Evolutionary conservation across 1,284 basidiomycete genomes (phyloP).

Genomic region (Trichosporon sp.): DNA sequence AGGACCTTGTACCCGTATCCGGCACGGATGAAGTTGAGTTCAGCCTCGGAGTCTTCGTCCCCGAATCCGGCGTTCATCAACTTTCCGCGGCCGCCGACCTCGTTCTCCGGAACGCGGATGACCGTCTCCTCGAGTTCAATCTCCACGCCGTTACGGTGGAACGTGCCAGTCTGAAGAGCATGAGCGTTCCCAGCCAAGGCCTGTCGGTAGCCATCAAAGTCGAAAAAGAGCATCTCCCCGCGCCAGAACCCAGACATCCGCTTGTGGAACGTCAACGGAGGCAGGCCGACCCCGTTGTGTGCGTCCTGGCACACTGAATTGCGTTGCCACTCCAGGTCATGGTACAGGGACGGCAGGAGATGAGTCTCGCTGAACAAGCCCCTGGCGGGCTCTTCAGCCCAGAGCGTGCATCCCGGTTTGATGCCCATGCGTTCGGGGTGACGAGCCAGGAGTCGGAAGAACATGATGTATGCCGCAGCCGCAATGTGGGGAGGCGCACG

Average conservation of each 20-base stretch:
- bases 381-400: slow-evolving; percentile 24
- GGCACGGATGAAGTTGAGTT: slow-evolving; percentile 37
- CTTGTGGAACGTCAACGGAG: slow-evolving; percentile 55
- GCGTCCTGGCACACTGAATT: slow-evolving; percentile 58
- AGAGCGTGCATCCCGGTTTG: slow-evolving; percentile 36
- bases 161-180: slow-evolving; percentile 54
- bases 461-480: slow-evolving; percentile 43
- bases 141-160: slow-evolving; percentile 51
- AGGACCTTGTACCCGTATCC: slow-evolving; percentile 51
- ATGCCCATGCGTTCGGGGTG: slow-evolving; percentile 45
- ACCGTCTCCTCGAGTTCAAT: slow-evolving; percentile 52
- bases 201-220: slow-evolving; percentile 60
- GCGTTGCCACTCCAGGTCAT: slow-evolving; percentile 57
- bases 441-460: slow-evolving; percentile 47
- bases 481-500: slow-evolving; percentile 48
- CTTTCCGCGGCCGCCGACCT: slow-evolving; percentile 52
- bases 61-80: slow-evolving; percentile 49
- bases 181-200: slow-evolving; percentile 59
- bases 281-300: slow-evolving; percentile 55
- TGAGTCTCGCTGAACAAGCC: slow-evolving; percentile 41
- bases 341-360: slow-evolving; percentile 46
- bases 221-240: slow-evolving; percentile 61
- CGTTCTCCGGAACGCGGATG: slow-evolving; percentile 47
- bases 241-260: slow-evolving; percentile 60
- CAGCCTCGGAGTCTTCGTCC: slow-evolving; percentile 44